Conservation (phyloP, 2,329 filamentous ascomycete genomes). For the Chrysosporium keratinophilum region DNA sequence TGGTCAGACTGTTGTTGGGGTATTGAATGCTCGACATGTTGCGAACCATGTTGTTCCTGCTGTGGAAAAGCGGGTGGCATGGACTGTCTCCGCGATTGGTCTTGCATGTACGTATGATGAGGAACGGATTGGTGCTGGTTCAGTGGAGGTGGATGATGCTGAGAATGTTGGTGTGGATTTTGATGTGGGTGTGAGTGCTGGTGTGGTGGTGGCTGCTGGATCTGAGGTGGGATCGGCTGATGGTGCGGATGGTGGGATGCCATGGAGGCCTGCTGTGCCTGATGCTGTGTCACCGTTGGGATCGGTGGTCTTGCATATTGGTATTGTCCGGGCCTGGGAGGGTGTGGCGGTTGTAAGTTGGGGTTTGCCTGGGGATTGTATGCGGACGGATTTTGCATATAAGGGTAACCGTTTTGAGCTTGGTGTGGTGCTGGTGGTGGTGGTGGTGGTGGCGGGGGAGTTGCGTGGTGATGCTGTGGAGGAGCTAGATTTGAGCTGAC, state of each 20-base stretch:
- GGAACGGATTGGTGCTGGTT: too few species aligned
- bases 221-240: conserved; percentile 11
- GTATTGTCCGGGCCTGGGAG: conserved; percentile 36
- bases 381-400: conserved; percentile 75
- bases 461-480: conserved; percentile 50
- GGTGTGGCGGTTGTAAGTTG: conserved; percentile 34
- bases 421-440: too few species aligned
- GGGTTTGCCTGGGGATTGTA: conserved; percentile 58
- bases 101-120: conserved; percentile 62
- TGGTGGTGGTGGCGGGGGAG: conserved; percentile 41
- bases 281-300: conserved; percentile 23
- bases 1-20: conserved; percentile 43
- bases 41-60: conserved; percentile 45
- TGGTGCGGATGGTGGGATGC: conserved; percentile 6
- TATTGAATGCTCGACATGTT: conserved; percentile 43
- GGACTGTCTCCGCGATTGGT: conserved; percentile 65
- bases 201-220: conserved; percentile 33
- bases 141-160: conserved; percentile 31
- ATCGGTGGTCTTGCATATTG: conserved; percentile 26
- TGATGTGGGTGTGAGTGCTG: conserved; percentile 17
- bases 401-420: conserved; percentile 61
- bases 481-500: conserved; percentile 63
- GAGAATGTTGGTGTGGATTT: conserved; percentile 17
- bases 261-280: conserved; percentile 1
- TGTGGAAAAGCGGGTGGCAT: conserved; percentile 59